Percentiles rank a stretch among this genome's conserved stretches.
phyloP scores from a whole-genome alignment of 176 grass and related monocot species.

The Metroxylon sagu region DNA sequence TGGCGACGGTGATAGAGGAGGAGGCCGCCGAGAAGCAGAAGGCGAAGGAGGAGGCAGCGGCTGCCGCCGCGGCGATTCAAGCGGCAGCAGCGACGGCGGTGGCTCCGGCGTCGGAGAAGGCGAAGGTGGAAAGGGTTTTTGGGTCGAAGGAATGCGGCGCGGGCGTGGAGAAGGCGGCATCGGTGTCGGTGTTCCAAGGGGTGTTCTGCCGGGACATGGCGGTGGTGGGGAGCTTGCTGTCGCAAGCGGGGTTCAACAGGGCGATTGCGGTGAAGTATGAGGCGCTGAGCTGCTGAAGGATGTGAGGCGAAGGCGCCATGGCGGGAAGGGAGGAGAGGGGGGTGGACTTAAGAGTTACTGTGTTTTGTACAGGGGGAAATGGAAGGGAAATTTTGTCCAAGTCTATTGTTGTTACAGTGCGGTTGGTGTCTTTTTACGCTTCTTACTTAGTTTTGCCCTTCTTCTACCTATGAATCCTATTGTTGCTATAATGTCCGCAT shows the following conservation, averaged over 20 bases:
- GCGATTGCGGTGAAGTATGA: constrained; percentile 69
- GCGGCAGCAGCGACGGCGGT: background rate
- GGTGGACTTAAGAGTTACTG: background rate
- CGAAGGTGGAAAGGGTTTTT: background rate
- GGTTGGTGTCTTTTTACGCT: background rate
- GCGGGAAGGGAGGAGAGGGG: background rate
- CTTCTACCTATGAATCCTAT: constrained; percentile 13
- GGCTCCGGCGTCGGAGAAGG: background rate
- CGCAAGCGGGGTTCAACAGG: constrained; percentile 42
- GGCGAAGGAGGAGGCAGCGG: constrained; percentile 19
- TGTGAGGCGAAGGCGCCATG: background rate
- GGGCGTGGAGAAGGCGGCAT: background rate
- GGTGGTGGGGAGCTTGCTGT: constrained; percentile 73
- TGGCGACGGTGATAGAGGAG: constrained; percentile 40
- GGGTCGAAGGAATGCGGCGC: background rate
- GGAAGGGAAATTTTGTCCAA: constrained; percentile 47
- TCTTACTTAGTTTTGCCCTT: constrained; percentile 14
- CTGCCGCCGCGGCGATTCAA: background rate
- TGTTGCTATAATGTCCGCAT: constrained; percentile 12
- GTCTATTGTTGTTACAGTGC: constrained; percentile 18
- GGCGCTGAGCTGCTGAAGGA: constrained; percentile 75
- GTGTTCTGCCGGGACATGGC: constrained; percentile 96
- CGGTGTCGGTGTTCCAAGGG: constrained; percentile 55
- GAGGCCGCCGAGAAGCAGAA: constrained; percentile 47
- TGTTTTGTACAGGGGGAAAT: constrained; percentile 4